Base-by-base conservation (phyloP, 805 yeast genomes). In the Metschnikowia henanensis region DNA sequence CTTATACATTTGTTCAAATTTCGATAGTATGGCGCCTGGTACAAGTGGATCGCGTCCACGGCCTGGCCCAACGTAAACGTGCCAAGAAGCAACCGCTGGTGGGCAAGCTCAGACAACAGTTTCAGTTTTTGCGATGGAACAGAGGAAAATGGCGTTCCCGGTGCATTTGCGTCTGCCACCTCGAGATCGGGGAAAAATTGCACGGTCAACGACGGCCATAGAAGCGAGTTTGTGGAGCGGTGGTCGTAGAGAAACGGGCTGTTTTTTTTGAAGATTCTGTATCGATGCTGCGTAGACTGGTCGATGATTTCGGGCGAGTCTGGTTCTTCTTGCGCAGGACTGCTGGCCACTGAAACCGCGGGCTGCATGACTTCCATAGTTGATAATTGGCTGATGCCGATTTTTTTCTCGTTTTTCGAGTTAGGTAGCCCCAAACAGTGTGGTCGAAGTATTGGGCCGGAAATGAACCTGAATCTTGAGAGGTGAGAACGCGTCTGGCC, bases 141-240 rank as follows among this genome's bases (percentile, higher is more conserved):
- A 5, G 26, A 8, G 28, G 30, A 6, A 16, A 25, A 15, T 9
- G 17, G 15, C 9, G 7, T 28, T 28, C 15, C 30, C 23, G 20
- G 30, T 13, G 28, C 35, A 10, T 17, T 12, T 8, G 34, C 35
- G 15, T 22, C 40, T 6, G 35, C 36, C 25, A 37, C 43, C 30
- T 55, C 50, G 22, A 74, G 59, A 50, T 82, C 87, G 1, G 87
- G 87, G 33, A 82, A 67, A 77, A 83, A 81, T 56, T 80, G 80
- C 8, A 78, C 75, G 1, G 83, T 70, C 34, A 77, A 55, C 6
- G 84, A 77, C 6, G 87, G 87, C 87, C 87, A 82, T 17, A 78
- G 66, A n/a, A 81, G 64, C 8, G 81, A 65, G 15, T 75, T 63
- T 2, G 84, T 76, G 29, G 72, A 68, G 21, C 82, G 57, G 36